These are phyloP conservation scores for Pyrenochaeta sp. DNA, from an alignment of 2,329 filamentous ascomycete genomes.

Conservation along the genomic window DNA sequence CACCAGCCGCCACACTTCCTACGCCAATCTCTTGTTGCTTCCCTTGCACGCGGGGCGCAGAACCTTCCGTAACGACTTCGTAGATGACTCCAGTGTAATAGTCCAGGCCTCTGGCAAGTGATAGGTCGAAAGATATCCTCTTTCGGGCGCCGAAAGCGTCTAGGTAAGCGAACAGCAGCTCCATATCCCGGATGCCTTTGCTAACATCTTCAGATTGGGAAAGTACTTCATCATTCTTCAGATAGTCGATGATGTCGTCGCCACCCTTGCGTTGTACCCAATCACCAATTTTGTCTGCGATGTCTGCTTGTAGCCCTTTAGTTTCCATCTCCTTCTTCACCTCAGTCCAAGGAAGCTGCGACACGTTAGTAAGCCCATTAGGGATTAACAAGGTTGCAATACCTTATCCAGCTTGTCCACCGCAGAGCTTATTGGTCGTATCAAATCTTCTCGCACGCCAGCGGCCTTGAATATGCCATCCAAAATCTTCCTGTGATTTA, in stretches of 20 bases:
- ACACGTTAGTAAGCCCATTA: slow-evolving; percentile 17
- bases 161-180: slow-evolving; percentile 81
- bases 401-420: slow-evolving; percentile 97
- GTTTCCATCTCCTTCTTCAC: slow-evolving; percentile 95
- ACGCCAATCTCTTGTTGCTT: slow-evolving; percentile 68
- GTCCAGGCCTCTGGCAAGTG: slow-evolving; percentile 87
- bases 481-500: slow-evolving; percentile 94
- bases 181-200: slow-evolving; percentile 82
- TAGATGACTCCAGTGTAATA: slow-evolving; percentile 93
- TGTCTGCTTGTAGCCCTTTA: slow-evolving; percentile 78
- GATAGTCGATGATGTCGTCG: slow-evolving; percentile 69
- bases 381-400: background rate
- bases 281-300: slow-evolving; percentile 87
- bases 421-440: slow-evolving; percentile 87
- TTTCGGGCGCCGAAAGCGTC: slow-evolving; percentile 77
- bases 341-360: slow-evolving; percentile 75
- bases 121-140: slow-evolving; percentile 86
- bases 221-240: slow-evolving; percentile 33
- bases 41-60: slow-evolving; percentile 60
- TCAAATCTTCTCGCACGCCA: slow-evolving; percentile 86
- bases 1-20: slow-evolving; percentile 87
- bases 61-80: slow-evolving; percentile 85
- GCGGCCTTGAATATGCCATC: slow-evolving; percentile 92
- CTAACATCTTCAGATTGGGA: slow-evolving; percentile 72
- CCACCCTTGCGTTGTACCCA: slow-evolving; percentile 82